A percentile compares a stretch with the other conserved stretches of the same genome.
Conservation (phyloP, 257 asterid species). For the Vinca minor region DNA sequence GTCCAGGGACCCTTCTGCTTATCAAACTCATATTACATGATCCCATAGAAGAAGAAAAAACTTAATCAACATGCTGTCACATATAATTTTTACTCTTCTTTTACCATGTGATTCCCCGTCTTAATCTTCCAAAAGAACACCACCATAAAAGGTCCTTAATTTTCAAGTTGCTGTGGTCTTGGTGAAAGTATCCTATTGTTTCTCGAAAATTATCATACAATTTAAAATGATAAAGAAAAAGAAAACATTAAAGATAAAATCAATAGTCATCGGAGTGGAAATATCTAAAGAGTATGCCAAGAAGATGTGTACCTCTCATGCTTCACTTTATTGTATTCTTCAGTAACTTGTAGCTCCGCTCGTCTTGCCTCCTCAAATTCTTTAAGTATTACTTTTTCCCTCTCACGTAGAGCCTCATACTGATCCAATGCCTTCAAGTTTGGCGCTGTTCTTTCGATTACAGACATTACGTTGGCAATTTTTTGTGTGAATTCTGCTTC, state of each 20-base stretch:
- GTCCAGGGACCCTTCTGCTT: not conserved
- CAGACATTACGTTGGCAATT: slow-evolving; percentile 54
- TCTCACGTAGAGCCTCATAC: slow-evolving; percentile 73
- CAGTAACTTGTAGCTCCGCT: slow-evolving; percentile 66
- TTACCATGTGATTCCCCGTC: not conserved
- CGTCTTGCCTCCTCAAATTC: slow-evolving; percentile 93
- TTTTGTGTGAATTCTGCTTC: slow-evolving; percentile 76
- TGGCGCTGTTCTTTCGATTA: slow-evolving; percentile 83
- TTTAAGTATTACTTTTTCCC: slow-evolving; percentile 60
- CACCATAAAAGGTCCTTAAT: too few relatives aligned
- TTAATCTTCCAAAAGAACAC: not conserved
- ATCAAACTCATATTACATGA: not conserved
- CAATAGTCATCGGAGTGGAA: too few relatives aligned
- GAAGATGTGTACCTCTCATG: slow-evolving; percentile 46
- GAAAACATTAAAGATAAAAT: not conserved
- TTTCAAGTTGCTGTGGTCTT: not conserved
- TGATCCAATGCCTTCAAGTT: slow-evolving; percentile 92
- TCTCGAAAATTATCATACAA: not conserved
- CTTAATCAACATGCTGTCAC: not conserved
- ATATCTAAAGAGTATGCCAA: not conserved
- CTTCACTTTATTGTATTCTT: slow-evolving; percentile 61
- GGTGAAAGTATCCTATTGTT: not conserved
- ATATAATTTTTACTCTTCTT: not conserved
- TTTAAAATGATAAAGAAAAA: not conserved
- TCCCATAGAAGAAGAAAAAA: not conserved